A percentile compares a stretch with the other conserved stretches of the same genome.
phyloP scores from a whole-genome alignment of 148 eudicot genomes.

The Chenopodium album region DNA sequence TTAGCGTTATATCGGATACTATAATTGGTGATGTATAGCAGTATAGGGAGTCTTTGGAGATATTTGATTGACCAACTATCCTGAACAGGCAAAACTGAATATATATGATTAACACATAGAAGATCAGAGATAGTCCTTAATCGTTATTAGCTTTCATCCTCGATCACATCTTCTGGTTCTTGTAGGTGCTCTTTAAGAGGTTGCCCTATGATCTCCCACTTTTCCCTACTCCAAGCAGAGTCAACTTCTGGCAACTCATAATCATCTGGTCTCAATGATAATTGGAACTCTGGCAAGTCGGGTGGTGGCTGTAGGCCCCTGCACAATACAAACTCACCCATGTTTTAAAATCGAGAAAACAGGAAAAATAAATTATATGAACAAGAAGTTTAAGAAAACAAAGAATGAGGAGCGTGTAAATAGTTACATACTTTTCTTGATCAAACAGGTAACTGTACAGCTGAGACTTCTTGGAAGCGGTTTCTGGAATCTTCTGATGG shows the following conservation, averaged over 20 bases:
- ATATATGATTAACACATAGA: conserved; percentile 10
- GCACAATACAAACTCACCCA: conserved; percentile 20
- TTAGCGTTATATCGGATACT: background rate
- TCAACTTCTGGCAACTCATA: conserved; percentile 65
- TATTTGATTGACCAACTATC: conserved; percentile 5
- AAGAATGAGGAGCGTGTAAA: background rate
- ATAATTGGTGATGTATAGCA: conserved; percentile 16
- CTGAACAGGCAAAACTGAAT: background rate
- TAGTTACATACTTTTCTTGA: conserved; percentile 67
- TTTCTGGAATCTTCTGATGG: conserved; percentile 71
- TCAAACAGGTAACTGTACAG: conserved; percentile 70
- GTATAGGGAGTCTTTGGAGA: conserved; percentile 7
- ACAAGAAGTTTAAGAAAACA: background rate
- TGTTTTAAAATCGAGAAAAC: background rate
- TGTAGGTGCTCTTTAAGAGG: conserved; percentile 60
- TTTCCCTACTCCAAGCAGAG: conserved; percentile 56
- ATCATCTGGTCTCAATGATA: conserved; percentile 85
- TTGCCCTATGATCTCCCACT: conserved; percentile 55
- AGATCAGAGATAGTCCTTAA: background rate
- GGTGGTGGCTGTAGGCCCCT: conserved; percentile 68
- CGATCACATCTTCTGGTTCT: conserved; percentile 39
- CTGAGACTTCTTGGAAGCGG: conserved; percentile 69
- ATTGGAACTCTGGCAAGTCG: conserved; percentile 83
- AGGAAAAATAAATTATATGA: background rate
- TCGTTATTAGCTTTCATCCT: conserved; percentile 1